phyloP scores from a whole-genome alignment of 2,329 filamentous ascomycete species.

The Colletotrichum sp. region DNA sequence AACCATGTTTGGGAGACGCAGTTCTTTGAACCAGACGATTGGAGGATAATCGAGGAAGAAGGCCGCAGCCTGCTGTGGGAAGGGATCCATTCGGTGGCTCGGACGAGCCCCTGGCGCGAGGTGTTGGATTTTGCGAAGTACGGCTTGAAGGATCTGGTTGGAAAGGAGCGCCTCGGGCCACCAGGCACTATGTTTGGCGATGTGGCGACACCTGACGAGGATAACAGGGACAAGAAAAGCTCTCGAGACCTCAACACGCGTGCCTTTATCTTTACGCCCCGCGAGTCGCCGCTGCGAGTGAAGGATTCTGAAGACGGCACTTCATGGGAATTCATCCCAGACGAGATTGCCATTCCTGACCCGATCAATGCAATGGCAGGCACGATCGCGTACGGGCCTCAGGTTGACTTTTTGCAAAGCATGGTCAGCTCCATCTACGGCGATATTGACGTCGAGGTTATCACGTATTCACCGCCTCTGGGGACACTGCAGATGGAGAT shows the following conservation, averaged over 20 bases:
- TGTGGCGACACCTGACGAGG: background rate
- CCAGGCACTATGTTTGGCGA: background rate
- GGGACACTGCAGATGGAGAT: background rate
- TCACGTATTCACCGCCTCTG: background rate
- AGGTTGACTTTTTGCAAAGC: background rate
- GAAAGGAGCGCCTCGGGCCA: background rate
- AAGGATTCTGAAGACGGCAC: rapidly evolving
- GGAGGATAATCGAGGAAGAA: background rate
- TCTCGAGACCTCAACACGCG: background rate
- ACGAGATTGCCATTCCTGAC: background rate
- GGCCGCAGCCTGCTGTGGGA: rapidly evolving
- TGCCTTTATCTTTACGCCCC: background rate
- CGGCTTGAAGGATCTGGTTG: background rate
- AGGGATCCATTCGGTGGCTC: rapidly evolving
- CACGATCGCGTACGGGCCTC: background rate
- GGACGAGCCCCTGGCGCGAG: background rate
- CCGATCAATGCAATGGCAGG: background rate
- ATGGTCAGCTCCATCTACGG: background rate
- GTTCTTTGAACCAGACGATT: background rate
- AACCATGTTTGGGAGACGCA: background rate
- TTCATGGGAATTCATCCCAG: background rate
- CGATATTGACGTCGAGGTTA: background rate
- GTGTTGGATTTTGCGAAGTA: background rate
- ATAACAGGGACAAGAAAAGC: background rate
- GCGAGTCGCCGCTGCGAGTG: background rate